Evolutionary conservation across 768 basidiomycete genomes (phyloP).

Genomic region (Neoboletus magnificus): DNA sequence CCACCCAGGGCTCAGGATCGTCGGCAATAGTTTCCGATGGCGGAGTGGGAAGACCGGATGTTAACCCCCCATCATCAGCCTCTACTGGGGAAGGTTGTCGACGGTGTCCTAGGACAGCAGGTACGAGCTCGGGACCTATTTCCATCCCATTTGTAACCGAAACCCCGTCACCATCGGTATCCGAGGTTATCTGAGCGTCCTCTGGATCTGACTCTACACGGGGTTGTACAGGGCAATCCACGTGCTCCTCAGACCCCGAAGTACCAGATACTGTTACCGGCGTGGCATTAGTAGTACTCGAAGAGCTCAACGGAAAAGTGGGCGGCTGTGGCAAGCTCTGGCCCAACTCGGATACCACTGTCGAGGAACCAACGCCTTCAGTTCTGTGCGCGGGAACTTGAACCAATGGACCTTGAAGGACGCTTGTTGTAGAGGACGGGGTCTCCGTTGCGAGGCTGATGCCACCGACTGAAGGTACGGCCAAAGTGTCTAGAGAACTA

Average conservation of each 20-base stretch:
- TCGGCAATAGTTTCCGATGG: background rate
- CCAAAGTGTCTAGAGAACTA: background rate
- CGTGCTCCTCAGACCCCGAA: background rate
- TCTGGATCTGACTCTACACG: background rate
- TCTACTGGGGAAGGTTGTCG: background rate
- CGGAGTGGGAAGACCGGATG: conserved; percentile 7
- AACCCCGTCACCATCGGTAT: background rate
- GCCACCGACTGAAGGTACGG: background rate
- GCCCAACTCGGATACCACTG: background rate
- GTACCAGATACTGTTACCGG: background rate
- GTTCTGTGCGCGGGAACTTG: background rate
- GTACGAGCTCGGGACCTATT: background rate
- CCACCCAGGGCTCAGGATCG: background rate
- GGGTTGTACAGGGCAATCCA: background rate
- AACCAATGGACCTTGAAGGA: background rate
- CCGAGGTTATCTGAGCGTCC: background rate
- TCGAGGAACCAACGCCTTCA: background rate
- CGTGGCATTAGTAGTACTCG: background rate
- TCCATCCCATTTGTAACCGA: background rate
- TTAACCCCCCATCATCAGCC: background rate
- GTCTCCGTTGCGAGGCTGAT: background rate
- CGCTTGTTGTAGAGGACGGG: background rate
- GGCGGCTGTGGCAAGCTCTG: background rate
- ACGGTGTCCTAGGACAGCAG: background rate
- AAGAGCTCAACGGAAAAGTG: background rate